Evolutionary conservation across 169 alveolate genomes (phyloP).

Genomic region (Plasmodium malariae): DNA sequence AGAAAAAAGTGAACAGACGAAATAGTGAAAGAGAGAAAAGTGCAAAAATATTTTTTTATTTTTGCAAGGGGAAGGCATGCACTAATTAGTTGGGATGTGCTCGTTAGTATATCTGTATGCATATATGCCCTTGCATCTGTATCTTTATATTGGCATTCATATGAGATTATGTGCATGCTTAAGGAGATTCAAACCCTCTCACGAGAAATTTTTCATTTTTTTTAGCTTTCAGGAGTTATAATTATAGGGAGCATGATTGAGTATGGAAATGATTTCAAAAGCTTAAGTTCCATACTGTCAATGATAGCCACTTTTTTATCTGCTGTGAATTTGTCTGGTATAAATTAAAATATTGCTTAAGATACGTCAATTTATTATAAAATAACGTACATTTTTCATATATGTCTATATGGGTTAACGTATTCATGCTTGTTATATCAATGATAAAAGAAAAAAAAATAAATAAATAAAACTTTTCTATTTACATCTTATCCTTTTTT

Average conservation of each 20-base stretch:
- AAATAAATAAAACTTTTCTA: neutral
- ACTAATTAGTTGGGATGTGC: too few species aligned
- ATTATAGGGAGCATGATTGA: slow-evolving; percentile 90
- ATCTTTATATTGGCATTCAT: too few species aligned
- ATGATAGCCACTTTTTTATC: slow-evolving; percentile 76
- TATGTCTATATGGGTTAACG: too few species aligned
- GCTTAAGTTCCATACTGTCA: slow-evolving; percentile 39
- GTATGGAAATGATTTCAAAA: slow-evolving; percentile 70
- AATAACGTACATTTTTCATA: too few species aligned
- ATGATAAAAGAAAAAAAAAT: neutral
- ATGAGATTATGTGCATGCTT: neutral
- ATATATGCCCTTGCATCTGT: neutral
- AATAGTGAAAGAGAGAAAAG: neutral
- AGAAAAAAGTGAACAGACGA: neutral
- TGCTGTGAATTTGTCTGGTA: slow-evolving; percentile 78
- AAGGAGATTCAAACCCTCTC: neutral
- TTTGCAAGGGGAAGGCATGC: neutral
- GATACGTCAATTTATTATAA: too few species aligned
- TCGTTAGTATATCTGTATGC: too few species aligned
- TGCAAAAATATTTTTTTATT: neutral
- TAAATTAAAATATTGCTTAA: too few species aligned
- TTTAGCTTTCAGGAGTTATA: slow-evolving; percentile 87
- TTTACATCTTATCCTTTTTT: slow-evolving; percentile 64
- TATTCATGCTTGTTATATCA: too few species aligned
- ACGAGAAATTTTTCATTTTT: neutral